These are phyloP conservation scores for Penicillium sp. DNA, from an alignment of 2,329 filamentous ascomycete genomes.

Conservation along the genomic window DNA sequence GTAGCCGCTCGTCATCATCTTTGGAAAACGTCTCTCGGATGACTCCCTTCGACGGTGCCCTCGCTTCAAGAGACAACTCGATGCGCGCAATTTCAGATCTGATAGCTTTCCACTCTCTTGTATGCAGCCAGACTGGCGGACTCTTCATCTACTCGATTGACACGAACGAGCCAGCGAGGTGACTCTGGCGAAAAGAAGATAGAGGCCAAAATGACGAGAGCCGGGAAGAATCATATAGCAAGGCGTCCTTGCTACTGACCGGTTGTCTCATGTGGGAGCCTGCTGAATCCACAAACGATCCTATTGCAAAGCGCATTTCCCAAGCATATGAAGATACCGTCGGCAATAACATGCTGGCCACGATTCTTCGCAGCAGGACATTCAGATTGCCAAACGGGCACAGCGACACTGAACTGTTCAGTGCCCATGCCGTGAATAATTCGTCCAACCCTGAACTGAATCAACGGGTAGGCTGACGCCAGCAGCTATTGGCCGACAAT, in stretches of 20 bases:
- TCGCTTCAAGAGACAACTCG: constrained; percentile 51
- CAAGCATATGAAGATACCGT: constrained; percentile 46
- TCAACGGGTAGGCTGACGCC: constrained; percentile 41
- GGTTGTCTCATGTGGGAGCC: constrained; percentile 43
- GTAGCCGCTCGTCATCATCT: constrained; percentile 41
- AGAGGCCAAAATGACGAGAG: constrained; percentile 50
- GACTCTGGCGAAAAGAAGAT: constrained; percentile 56
- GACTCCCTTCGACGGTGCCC: constrained; percentile 37
- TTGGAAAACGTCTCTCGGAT: constrained; percentile 58
- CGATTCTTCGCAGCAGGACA: constrained; percentile 48
- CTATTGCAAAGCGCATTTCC: constrained; percentile 33
- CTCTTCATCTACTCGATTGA: constrained; percentile 53
- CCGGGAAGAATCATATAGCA: constrained; percentile 57
- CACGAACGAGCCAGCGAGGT: constrained; percentile 57
- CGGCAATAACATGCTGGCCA: constrained; percentile 50
- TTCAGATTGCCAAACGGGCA: constrained; percentile 52
- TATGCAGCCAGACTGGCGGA: constrained; percentile 43
- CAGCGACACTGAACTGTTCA: constrained; percentile 49
- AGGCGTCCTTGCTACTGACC: constrained; percentile 57
- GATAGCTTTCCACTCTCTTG: background rate
- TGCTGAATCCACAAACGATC: constrained; percentile 51
- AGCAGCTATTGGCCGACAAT: constrained; percentile 39
- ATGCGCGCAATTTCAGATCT: constrained; percentile 47
- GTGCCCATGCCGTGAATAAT: constrained; percentile 52
- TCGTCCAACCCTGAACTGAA: constrained; percentile 51